Conservation (phyloP, 176 grass and related monocot species). For the Alopecurus myosuroides region DNA sequence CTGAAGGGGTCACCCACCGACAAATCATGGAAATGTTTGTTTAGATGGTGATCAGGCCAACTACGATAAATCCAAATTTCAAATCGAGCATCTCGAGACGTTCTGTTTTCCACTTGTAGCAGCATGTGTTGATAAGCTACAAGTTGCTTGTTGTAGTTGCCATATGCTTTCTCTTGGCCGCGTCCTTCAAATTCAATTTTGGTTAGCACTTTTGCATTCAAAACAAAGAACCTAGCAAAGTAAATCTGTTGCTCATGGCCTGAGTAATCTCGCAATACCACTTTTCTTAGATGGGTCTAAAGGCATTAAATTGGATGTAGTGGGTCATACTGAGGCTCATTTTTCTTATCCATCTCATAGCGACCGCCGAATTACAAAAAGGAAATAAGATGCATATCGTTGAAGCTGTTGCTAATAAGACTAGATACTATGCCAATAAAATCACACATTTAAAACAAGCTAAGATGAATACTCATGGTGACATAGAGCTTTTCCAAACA, state of each 20-base stretch:
- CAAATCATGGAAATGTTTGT: background rate
- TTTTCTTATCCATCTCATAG: background rate
- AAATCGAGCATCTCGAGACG: background rate
- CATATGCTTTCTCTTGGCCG: no score
- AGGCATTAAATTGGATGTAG: background rate
- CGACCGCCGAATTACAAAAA: background rate
- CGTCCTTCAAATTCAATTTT: background rate
- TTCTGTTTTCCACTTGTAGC: background rate
- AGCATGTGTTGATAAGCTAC: background rate
- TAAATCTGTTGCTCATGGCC: background rate
- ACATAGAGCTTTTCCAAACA: background rate
- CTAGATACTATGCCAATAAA: background rate
- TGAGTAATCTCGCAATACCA: background rate
- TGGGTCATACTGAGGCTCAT: background rate
- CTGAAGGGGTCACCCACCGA: background rate
- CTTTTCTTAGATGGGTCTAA: background rate
- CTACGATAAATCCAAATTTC: background rate
- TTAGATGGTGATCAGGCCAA: background rate
- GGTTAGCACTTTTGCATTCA: background rate
- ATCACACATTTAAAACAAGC: background rate
- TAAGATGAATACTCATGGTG: background rate
- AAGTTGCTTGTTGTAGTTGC: background rate
- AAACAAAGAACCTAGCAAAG: background rate
- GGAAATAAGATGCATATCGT: background rate
- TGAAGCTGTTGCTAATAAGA: background rate